These are phyloP conservation scores for Roridomyces roridus DNA, from an alignment of 768 basidiomycete species.

Conservation along the genomic window DNA sequence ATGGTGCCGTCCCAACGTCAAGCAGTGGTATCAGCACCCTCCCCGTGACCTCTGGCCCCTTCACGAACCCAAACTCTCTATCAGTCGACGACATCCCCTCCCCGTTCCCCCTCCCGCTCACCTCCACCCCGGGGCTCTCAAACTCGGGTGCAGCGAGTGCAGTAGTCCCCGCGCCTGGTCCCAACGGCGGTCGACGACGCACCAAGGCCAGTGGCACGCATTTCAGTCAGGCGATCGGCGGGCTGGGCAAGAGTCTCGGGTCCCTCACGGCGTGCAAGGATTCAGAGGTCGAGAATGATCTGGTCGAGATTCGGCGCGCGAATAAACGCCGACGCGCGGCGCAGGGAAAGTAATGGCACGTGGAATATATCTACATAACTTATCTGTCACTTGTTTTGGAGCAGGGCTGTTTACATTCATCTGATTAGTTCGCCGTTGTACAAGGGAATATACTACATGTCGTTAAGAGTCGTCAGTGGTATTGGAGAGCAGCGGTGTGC, in stretches of 20 bases:
- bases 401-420: not conserved
- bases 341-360: slow-evolving; percentile 15
- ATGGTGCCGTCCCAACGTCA: slow-evolving; percentile 35
- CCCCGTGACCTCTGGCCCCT: slow-evolving; percentile 70
- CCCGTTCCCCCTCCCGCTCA: slow-evolving; percentile 80
- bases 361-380: not conserved
- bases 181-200: slow-evolving; percentile 50
- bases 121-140: slow-evolving; percentile 47
- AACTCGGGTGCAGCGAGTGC: slow-evolving; percentile 34
- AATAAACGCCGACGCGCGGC: slow-evolving; percentile 65
- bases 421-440: slow-evolving; percentile 13
- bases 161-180: slow-evolving; percentile 39
- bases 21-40: slow-evolving; percentile 45
- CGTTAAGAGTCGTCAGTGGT: not conserved
- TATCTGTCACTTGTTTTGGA: not conserved
- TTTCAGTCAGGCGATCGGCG: slow-evolving; percentile 64
- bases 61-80: slow-evolving; percentile 84
- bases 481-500: slow-evolving; percentile 12
- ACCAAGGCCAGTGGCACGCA: slow-evolving; percentile 60
- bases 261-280: slow-evolving; percentile 68
- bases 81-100: slow-evolving; percentile 88
- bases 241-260: slow-evolving; percentile 74
- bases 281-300: slow-evolving; percentile 73
- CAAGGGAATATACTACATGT: not conserved
- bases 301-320: slow-evolving; percentile 79